phyloP scores from a whole-genome alignment of 805 yeast genomes.

The Metschnikowia baotianmanensis region DNA sequence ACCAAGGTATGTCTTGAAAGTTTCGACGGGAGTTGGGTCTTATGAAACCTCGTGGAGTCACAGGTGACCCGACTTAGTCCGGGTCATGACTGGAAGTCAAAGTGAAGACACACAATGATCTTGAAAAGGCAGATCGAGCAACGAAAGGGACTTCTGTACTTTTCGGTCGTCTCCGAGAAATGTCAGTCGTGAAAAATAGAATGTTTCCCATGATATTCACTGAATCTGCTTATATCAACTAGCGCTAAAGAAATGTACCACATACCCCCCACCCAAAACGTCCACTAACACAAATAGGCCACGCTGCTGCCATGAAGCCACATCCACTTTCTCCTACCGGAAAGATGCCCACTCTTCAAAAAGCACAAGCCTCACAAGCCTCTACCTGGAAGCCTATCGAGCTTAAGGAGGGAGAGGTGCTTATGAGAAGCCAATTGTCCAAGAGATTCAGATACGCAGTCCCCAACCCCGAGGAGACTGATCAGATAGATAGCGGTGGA shows the following conservation, averaged over 20 bases:
- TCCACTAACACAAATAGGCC: conserved; percentile 12
- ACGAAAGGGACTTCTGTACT: too few relatives aligned
- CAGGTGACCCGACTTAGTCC: not conserved
- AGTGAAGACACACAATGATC: too few relatives aligned
- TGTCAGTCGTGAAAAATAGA: too few relatives aligned
- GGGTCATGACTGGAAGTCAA: not conserved
- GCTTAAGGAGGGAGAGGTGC: conserved; percentile 40
- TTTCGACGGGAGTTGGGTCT: not conserved
- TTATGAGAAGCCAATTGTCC: conserved; percentile 67
- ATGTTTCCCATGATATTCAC: too few relatives aligned
- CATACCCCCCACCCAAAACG: not conserved
- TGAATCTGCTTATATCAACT: not conserved
- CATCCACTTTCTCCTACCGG: conserved; percentile 47
- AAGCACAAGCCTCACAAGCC: conserved; percentile 9
- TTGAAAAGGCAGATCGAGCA: too few relatives aligned
- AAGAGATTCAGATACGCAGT: conserved; percentile 65
- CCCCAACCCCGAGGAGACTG: conserved; percentile 69
- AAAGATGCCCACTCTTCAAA: conserved; percentile 32
- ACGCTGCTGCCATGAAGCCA: conserved; percentile 16
- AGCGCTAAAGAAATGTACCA: too few relatives aligned
- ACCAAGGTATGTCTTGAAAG: conserved; percentile 25
- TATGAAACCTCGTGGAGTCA: not conserved
- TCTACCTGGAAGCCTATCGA: conserved; percentile 35
- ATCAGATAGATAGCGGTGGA: conserved; percentile 78
- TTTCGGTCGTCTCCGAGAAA: too few relatives aligned